A percentile compares a stretch with the other conserved stretches of the same genome.
Conservation (phyloP, 2,329 filamentous ascomycete species). For the Trichoderma sp. region DNA sequence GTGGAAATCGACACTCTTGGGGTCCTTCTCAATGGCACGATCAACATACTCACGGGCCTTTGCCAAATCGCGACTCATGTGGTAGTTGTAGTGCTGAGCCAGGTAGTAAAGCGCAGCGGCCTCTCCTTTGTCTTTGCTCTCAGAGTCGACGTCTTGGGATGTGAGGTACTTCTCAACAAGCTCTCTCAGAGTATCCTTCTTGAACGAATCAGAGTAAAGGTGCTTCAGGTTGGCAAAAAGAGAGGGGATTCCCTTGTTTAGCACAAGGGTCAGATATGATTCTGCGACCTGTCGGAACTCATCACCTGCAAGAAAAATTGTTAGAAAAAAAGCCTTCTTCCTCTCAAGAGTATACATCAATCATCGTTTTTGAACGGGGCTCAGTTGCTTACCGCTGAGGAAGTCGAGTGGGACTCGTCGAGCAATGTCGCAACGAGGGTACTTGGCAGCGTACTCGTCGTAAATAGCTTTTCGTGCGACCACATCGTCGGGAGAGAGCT, state of each 20-base stretch:
- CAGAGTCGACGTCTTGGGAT: constrained; percentile 50
- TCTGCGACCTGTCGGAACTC: constrained; percentile 77
- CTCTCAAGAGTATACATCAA: background rate
- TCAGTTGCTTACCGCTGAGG: constrained; percentile 57
- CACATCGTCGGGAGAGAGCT: constrained; percentile 55
- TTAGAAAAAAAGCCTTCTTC: background rate
- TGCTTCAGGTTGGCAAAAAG: constrained; percentile 97
- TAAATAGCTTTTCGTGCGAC: constrained; percentile 69
- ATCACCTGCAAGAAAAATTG: constrained; percentile 52
- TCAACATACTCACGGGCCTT: constrained; percentile 83
- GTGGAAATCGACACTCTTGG: constrained; percentile 82
- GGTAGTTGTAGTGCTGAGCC: constrained; percentile 95
- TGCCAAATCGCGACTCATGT: constrained; percentile 75
- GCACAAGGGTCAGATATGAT: constrained; percentile 76
- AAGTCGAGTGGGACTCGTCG: constrained; percentile 87
- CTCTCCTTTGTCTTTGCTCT: constrained; percentile 58
- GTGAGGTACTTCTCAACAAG: constrained; percentile 77
- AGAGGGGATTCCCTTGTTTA: constrained; percentile 90
- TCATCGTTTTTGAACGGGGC: background rate
- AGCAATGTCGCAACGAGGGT: constrained; percentile 78
- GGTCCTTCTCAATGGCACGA: constrained; percentile 74
- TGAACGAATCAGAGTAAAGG: constrained; percentile 74
- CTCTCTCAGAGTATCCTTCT: constrained; percentile 72
- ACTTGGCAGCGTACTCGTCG: constrained; percentile 74
- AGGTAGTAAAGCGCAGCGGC: constrained; percentile 87